These are phyloP conservation scores for Apiospora malaysiana DNA, from an alignment of 2,329 filamentous ascomycete genomes.

Conservation along the genomic window DNA sequence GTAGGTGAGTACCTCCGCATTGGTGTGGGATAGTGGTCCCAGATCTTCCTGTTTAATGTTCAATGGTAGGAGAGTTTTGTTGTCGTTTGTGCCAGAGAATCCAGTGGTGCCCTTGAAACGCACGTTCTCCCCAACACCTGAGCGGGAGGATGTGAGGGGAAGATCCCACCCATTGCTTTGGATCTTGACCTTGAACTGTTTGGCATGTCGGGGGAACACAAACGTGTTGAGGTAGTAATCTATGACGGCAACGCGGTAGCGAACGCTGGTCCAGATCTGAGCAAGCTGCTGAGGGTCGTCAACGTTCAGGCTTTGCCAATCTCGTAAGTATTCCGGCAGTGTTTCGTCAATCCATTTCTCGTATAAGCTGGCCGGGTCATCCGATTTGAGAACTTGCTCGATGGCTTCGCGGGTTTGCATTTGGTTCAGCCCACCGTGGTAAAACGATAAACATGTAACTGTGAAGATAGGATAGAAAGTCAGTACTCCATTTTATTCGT, in stretches of 20 bases:
- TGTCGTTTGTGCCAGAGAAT: constrained; percentile 76
- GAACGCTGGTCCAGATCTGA: constrained; percentile 56
- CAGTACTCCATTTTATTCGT: constrained; percentile 47
- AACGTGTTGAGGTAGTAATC: constrained; percentile 68
- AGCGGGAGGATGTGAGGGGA: constrained; percentile 47
- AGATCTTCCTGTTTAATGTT: constrained; percentile 68
- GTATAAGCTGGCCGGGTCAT: constrained; percentile 64
- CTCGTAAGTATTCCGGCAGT: constrained; percentile 52
- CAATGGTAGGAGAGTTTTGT: constrained; percentile 62
- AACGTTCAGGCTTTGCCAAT: constrained; percentile 64
- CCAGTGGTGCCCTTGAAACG: constrained; percentile 52
- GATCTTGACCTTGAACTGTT: constrained; percentile 67
- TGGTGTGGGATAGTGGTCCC: constrained; percentile 60
- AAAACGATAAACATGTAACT: constrained; percentile 70
- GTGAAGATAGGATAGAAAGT: constrained; percentile 22
- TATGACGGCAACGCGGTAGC: constrained; percentile 55
- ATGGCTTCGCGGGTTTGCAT: constrained; percentile 56
- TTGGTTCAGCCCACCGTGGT: constrained; percentile 62
- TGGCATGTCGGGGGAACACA: constrained; percentile 69
- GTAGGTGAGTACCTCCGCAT: constrained; percentile 66
- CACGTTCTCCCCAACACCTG: not conserved
- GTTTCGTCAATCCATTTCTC: constrained; percentile 50
- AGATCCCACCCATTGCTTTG: constrained; percentile 73
- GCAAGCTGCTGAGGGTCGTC: constrained; percentile 59
- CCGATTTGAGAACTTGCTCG: constrained; percentile 56